A percentile compares a stretch with the other conserved stretches of the same genome.
These are phyloP conservation scores for Globisporangium barbulae DNA, from an alignment of 352 stramenopile genomes.

Conservation along the genomic window DNA sequence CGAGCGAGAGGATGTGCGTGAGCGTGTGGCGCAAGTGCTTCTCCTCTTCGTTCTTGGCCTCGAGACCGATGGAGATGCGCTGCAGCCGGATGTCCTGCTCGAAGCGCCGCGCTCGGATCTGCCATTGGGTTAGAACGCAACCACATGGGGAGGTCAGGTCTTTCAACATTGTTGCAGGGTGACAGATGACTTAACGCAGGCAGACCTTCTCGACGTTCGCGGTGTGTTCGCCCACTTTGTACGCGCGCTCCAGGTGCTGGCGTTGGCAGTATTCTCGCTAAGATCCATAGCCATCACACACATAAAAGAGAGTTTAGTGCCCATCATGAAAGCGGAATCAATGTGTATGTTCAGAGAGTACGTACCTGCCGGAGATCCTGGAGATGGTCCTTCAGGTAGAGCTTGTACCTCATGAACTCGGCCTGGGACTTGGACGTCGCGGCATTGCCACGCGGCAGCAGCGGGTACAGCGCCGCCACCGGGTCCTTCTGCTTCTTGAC, in stretches of 20 bases:
- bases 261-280: conserved; percentile 58
- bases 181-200: neutral
- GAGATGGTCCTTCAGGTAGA: conserved; percentile 64
- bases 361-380: conserved; percentile 49
- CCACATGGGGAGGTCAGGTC: no score
- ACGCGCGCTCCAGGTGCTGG: conserved; percentile 58
- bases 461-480: conserved; percentile 36
- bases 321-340: neutral
- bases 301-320: neutral
- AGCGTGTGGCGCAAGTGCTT: conserved; percentile 67
- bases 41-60: conserved; percentile 63
- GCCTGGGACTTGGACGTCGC: conserved; percentile 36
- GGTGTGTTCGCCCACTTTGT: conserved; percentile 55
- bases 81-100: conserved; percentile 68
- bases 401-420: conserved; percentile 67
- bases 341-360: neutral
- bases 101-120: conserved; percentile 63
- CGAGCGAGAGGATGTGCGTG: conserved; percentile 53
- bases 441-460: conserved; percentile 23
- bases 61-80: conserved; percentile 54
- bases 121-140: neutral
- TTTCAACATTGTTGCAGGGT: neutral
- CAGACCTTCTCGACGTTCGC: conserved; percentile 57
- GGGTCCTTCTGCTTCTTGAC: conserved; percentile 2
- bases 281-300: neutral